phyloP scores from a whole-genome alignment of 805 yeast genomes.

The Kuraishia hungarica region DNA sequence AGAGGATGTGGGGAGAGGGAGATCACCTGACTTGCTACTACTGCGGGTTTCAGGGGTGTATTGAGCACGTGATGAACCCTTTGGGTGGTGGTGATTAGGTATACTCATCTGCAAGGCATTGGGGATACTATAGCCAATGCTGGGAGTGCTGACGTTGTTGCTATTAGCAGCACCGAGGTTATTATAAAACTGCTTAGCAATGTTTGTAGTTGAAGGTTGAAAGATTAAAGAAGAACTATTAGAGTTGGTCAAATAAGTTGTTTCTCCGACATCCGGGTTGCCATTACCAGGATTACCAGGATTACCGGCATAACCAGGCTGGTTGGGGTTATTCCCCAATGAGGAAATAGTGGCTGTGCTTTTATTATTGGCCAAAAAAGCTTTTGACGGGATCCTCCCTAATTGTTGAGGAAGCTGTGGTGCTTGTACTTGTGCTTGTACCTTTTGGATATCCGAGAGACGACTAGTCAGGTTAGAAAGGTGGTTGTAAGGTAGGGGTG shows the following conservation, averaged over 20 bases:
- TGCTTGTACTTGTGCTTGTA: neutral
- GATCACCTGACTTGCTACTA: neutral
- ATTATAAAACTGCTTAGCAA: slow-evolving; percentile 2
- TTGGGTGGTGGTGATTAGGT: neutral
- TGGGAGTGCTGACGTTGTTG: neutral
- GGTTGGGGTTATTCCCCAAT: neutral
- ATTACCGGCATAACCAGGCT: neutral
- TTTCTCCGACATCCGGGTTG: neutral
- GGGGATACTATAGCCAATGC: neutral
- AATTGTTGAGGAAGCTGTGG: neutral
- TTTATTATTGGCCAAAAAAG: neutral
- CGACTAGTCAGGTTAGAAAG: neutral
- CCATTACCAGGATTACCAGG: too few species aligned
- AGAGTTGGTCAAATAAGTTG: neutral
- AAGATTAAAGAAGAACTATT: slow-evolving; percentile 8
- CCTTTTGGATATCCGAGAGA: neutral
- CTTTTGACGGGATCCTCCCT: neutral
- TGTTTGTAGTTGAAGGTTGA: slow-evolving; percentile 10
- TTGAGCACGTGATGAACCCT: neutral
- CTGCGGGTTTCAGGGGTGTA: neutral
- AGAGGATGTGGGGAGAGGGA: neutral
- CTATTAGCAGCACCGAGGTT: neutral
- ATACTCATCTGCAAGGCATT: neutral
- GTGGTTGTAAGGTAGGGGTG: neutral
- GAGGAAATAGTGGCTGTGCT: neutral